phyloP scores from a whole-genome alignment of 73 alveolate species.

The Paramecium caudatum region DNA sequence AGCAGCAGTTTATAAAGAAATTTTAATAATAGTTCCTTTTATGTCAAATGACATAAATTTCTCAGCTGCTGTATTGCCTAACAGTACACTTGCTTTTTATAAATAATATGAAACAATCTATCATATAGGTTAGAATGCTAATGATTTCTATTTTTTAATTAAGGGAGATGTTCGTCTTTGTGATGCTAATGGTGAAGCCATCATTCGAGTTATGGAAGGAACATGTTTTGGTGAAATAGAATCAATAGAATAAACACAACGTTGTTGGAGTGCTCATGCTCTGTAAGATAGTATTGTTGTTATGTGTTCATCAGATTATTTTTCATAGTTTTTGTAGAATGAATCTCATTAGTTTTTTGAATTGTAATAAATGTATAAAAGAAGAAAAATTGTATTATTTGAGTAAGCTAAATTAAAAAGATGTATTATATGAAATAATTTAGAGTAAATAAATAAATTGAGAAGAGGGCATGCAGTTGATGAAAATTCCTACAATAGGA shows the following conservation, averaged over 20 bases:
- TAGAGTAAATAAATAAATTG: slow-evolving; percentile 20
- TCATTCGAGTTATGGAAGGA: slow-evolving; percentile 75
- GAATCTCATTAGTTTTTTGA: slow-evolving; percentile 36
- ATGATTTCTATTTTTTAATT: slow-evolving; percentile 66
- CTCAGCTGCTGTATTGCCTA: slow-evolving; percentile 62
- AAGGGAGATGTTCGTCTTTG: slow-evolving; percentile 71
- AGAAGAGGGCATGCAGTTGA: slow-evolving; percentile 44
- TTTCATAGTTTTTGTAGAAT: neutral
- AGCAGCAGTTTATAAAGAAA: slow-evolving; percentile 63
- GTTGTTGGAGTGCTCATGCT: slow-evolving; percentile 55
- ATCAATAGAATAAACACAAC: slow-evolving; percentile 49
- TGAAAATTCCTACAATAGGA: neutral
- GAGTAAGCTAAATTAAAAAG: neutral
- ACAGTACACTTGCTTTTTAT: neutral
- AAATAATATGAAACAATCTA: slow-evolving; percentile 57
- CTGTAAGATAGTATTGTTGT: neutral
- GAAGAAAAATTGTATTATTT: slow-evolving; percentile 43
- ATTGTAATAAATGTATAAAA: slow-evolving; percentile 33
- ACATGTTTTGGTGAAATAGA: slow-evolving; percentile 77
- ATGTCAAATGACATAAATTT: slow-evolving; percentile 48
- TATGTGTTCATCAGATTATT: slow-evolving; percentile 21
- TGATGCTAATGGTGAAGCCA: slow-evolving; percentile 55
- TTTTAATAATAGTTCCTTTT: slow-evolving; percentile 56
- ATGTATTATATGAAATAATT: neutral
- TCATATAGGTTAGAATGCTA: slow-evolving; percentile 70